Evolutionary conservation across 495 filamentous ascomycete genomes (phyloP).

Genomic region (Alectoria sarmentosa): DNA sequence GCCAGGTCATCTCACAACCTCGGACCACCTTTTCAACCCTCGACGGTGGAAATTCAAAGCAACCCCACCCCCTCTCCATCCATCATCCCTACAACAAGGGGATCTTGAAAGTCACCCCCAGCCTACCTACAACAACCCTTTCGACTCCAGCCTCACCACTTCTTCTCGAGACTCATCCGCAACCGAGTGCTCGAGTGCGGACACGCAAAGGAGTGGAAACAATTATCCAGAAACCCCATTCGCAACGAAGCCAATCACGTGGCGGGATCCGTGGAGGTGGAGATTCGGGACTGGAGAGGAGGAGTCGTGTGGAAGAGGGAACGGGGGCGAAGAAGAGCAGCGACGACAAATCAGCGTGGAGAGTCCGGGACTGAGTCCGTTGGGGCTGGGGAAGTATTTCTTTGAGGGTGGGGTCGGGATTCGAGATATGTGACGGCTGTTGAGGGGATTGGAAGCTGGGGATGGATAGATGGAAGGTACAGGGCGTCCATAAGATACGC

Average conservation of each 20-base stretch:
- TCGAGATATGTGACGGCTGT: background rate
- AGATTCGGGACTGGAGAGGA: no score
- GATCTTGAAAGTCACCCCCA: background rate
- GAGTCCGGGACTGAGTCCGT: no score
- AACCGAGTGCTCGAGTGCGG: no score
- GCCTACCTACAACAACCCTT: background rate
- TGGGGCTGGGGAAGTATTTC: conserved; percentile 10
- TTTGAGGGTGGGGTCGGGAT: conserved; percentile 10
- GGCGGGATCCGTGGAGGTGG: no score
- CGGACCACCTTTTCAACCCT: background rate
- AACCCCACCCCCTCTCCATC: background rate
- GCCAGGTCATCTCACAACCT: background rate
- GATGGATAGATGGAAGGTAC: background rate
- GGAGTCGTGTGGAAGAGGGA: background rate
- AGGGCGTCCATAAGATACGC: background rate
- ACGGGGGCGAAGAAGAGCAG: background rate
- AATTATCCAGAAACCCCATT: no score
- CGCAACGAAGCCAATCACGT: no score
- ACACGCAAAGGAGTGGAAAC: no score
- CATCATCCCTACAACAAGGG: background rate
- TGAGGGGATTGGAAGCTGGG: background rate
- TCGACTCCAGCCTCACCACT: background rate
- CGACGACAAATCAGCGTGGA: no score
- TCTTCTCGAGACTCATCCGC: no score
- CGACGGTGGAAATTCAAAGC: background rate